A percentile compares a stretch with the other conserved stretches of the same genome.
Evolutionary conservation across 257 asterid species (phyloP).

Genomic region (Solanum chmielewskii): DNA sequence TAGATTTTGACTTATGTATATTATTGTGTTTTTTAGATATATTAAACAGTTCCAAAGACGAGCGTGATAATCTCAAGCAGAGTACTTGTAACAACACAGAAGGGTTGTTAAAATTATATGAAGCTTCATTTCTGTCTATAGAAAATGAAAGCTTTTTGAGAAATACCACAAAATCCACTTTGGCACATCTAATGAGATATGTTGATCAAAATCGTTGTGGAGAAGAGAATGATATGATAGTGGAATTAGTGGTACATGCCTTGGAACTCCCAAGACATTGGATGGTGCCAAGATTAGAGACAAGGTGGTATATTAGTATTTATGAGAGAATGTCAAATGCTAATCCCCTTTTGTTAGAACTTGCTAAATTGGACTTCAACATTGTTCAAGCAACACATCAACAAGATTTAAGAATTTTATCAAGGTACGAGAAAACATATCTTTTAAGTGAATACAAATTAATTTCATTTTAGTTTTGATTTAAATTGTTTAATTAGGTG

Average conservation of each 20-base stretch:
- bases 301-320: neutral
- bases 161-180: neutral
- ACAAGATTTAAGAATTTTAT: neutral
- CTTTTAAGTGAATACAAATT: no score
- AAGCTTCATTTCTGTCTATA: no score
- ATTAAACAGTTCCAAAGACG: no score
- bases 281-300: neutral
- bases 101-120: no score
- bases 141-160: no score
- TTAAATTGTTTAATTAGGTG: constrained; percentile 13
- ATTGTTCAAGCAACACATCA: constrained; percentile 2
- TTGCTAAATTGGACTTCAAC: constrained; percentile 10
- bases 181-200: neutral
- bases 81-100: no score
- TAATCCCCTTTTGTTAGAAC: neutral
- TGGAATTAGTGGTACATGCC: neutral
- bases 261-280: neutral
- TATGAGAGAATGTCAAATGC: neutral
- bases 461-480: neutral
- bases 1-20: no score
- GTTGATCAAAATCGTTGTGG: neutral
- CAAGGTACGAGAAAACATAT: neutral
- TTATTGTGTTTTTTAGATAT: no score
- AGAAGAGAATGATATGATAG: no score
- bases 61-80: no score